These are phyloP conservation scores for Knufia petricola DNA, from an alignment of 2,329 filamentous ascomycete genomes.

Conservation along the genomic window DNA sequence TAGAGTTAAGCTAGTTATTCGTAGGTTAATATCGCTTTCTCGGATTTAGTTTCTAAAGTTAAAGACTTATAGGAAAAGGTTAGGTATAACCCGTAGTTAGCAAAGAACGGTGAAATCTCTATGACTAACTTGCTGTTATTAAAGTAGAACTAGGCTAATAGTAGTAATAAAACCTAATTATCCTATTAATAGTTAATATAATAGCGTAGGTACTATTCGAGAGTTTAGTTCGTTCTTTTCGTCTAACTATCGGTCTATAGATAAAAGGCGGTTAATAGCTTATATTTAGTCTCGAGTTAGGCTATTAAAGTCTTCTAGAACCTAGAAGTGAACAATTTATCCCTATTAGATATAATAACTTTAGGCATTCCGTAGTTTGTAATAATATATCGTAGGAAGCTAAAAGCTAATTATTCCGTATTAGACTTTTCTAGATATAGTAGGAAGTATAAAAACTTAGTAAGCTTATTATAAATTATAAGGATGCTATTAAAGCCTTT, in stretches of 20 bases:
- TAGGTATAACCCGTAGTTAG: slow-evolving; percentile 10
- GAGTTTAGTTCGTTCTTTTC: slow-evolving; percentile 14
- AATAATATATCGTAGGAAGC: slow-evolving; percentile 11
- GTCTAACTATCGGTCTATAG: slow-evolving; percentile 13
- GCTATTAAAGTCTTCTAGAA: slow-evolving; percentile 8
- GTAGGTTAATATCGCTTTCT: neutral
- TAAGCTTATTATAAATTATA: slow-evolving; percentile 10
- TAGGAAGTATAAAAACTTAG: slow-evolving; percentile 9
- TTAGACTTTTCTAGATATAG: slow-evolving; percentile 5
- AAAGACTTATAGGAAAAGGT: slow-evolving; percentile 1
- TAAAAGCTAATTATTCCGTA: slow-evolving; percentile 6
- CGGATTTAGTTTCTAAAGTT: neutral
- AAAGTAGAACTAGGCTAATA: slow-evolving; percentile 1
- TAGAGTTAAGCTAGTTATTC: slow-evolving; percentile 6
- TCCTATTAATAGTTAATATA: slow-evolving; percentile 17
- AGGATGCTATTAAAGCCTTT: slow-evolving; percentile 10
- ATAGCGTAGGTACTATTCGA: slow-evolving; percentile 13
- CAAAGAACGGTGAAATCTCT: slow-evolving; percentile 9
- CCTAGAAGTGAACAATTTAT: slow-evolving; percentile 7
- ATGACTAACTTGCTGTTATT: slow-evolving; percentile 9
- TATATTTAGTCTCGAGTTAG: slow-evolving; percentile 8
- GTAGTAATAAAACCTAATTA: slow-evolving; percentile 13
- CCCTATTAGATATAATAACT: slow-evolving; percentile 8
- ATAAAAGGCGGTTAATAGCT: slow-evolving; percentile 10
- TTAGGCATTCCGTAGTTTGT: slow-evolving; percentile 8